Conservation (phyloP, 768 basidiomycete genomes). For the Megacollybia marginata region DNA sequence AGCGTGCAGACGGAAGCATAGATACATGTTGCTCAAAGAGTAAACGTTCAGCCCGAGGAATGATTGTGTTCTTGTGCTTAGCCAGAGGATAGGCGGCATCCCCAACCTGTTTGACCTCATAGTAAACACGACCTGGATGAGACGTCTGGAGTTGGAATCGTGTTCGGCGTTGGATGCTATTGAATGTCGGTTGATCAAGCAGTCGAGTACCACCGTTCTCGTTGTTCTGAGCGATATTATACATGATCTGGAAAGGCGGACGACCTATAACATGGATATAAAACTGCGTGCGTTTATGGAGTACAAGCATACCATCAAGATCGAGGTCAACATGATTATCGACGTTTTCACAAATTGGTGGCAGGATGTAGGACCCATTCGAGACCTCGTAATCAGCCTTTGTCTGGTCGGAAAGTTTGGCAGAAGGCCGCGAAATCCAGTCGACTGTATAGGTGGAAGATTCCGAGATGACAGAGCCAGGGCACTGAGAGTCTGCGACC, state of each 20-base stretch:
- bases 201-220: constrained; percentile 64
- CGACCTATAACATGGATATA: constrained; percentile 41
- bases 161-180: constrained; percentile 74
- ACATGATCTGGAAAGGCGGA: constrained; percentile 91
- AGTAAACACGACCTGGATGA: constrained; percentile 73
- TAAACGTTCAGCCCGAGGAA: constrained; percentile 62
- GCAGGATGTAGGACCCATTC: constrained; percentile 71
- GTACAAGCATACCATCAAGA: constrained; percentile 47
- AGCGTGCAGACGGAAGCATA: constrained; percentile 72
- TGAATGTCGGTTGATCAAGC: constrained; percentile 73
- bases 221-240: constrained; percentile 69
- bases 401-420: constrained; percentile 55
- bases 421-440: constrained; percentile 75
- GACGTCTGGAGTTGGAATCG: constrained; percentile 79
- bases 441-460: constrained; percentile 64
- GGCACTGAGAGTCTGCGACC: constrained; percentile 82
- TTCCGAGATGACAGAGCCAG: constrained; percentile 56
- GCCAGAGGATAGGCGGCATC: constrained; percentile 80
- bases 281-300: not conserved
- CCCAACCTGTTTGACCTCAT: constrained; percentile 85
- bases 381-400: constrained; percentile 48
- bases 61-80: constrained; percentile 51
- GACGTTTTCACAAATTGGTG: constrained; percentile 76
- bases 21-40: constrained; percentile 84
- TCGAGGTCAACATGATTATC: constrained; percentile 81